These are phyloP conservation scores for Phytophthora fragariae DNA, from an alignment of 352 stramenopile genomes.

Conservation along the genomic window DNA sequence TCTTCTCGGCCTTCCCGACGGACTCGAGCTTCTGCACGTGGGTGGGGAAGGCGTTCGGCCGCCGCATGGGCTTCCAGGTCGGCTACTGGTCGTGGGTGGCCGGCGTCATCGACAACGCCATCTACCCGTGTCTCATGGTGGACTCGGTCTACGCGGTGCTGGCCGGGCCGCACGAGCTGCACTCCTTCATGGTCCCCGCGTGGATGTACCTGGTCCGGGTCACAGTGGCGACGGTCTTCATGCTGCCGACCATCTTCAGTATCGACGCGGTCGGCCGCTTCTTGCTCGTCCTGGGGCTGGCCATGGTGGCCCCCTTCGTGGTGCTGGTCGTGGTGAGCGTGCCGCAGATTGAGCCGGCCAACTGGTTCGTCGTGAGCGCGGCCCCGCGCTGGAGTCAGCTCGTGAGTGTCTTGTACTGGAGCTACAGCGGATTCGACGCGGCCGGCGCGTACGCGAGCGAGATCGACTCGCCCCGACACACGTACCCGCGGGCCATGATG, in stretches of 20 bases:
- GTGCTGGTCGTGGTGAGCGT: conserved; percentile 77
- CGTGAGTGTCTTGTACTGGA: conserved; percentile 97
- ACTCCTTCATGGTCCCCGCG: conserved; percentile 50
- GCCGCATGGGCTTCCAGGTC: conserved; percentile 83
- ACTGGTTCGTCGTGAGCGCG: conserved; percentile 74
- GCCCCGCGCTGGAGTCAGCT: conserved; percentile 82
- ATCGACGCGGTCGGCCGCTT: conserved; percentile 91
- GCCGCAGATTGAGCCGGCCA: conserved; percentile 60
- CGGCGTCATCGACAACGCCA: conserved; percentile 84
- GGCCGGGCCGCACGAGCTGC: conserved; percentile 31
- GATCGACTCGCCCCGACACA: conserved; percentile 84
- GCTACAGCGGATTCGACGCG: conserved; percentile 96
- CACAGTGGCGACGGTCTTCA: conserved; percentile 58
- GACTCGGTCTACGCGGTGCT: conserved; percentile 66
- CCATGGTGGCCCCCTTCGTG: conserved; percentile 94
- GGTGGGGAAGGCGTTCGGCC: conserved; percentile 77
- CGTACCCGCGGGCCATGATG: conserved; percentile 91
- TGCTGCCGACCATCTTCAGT: conserved; percentile 74
- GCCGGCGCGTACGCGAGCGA: conserved; percentile 93
- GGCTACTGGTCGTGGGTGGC: conserved; percentile 87
- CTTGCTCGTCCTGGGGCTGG: conserved; percentile 83
- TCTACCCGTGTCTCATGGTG: conserved; percentile 83
- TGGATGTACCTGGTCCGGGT: conserved; percentile 66
- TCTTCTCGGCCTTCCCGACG: conserved; percentile 75
- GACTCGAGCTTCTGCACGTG: conserved; percentile 82